phyloP scores from a whole-genome alignment of 495 filamentous ascomycete genomes.

The Lasiosphaeria miniovina region DNA sequence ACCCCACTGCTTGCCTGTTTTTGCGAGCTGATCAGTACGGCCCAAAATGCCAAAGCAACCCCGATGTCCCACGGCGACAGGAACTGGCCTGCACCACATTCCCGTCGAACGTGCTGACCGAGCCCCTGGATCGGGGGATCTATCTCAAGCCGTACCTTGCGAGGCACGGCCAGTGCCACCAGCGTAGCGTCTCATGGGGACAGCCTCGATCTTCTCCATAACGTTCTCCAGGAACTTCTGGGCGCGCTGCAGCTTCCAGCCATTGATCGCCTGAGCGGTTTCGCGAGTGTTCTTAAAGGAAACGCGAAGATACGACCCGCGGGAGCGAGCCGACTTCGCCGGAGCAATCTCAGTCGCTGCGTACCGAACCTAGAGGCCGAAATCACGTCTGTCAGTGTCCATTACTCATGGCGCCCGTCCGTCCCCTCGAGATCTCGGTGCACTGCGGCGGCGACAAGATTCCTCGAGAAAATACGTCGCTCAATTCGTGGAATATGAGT shows the following conservation, averaged over 20 bases:
- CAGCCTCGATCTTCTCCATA: conserved; percentile 87
- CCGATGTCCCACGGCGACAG: not conserved
- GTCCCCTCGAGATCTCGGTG: conserved; percentile 4
- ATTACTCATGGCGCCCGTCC: conserved; percentile 6
- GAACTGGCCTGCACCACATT: not conserved
- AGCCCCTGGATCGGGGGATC: not conserved
- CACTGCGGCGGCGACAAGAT: not conserved
- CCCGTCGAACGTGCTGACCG: not conserved
- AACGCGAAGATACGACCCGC: conserved; percentile 97
- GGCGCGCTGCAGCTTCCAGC: conserved; percentile 96
- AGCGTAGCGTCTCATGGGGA: conserved; percentile 94
- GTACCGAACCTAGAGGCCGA: conserved; percentile 82
- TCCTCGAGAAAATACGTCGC: conserved; percentile 1
- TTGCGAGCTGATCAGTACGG: conserved; percentile 28
- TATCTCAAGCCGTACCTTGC: conserved; percentile 73
- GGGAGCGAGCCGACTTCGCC: conserved; percentile 91
- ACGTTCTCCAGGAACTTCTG: conserved; percentile 96
- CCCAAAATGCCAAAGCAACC: not conserved
- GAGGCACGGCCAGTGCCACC: conserved; percentile 89
- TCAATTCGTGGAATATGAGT: conserved; percentile 7
- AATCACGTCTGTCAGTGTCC: conserved; percentile 35
- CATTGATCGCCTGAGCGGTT: conserved; percentile 97
- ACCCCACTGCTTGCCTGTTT: conserved; percentile 94
- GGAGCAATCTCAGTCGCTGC: conserved; percentile 83
- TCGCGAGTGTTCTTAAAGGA: conserved; percentile 99